A percentile compares a stretch with the other conserved stretches of the same genome.
phyloP scores from a whole-genome alignment of 179 eudicot species.

The Heliamphora pulchella region DNA sequence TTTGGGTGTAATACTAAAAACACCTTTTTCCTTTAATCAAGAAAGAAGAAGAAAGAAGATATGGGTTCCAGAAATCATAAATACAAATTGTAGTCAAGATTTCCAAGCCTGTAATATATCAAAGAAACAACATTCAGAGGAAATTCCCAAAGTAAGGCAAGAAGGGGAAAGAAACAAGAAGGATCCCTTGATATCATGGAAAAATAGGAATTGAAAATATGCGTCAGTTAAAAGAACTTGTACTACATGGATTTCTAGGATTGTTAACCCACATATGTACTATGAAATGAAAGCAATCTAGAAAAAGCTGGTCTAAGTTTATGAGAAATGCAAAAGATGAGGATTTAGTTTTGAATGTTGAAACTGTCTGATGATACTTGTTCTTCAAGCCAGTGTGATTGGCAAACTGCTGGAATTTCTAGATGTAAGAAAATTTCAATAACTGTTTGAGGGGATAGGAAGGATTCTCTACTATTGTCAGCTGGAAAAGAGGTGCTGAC shows the following conservation, averaged over 20 bases:
- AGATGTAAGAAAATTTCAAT: not conserved
- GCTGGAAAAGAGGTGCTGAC: constrained; percentile 11
- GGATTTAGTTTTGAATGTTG: not conserved
- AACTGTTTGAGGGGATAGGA: not conserved
- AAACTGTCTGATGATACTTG: constrained; percentile 2
- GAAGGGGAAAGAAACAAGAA: not conserved
- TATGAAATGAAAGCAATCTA: not conserved
- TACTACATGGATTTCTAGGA: not conserved
- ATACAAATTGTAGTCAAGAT: not conserved
- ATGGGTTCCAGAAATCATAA: not conserved
- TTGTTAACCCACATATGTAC: not conserved
- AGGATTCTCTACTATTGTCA: not conserved
- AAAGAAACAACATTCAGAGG: too few relatives aligned
- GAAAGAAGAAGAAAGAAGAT: not conserved
- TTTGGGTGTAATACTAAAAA: too few relatives aligned
- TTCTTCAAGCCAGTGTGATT: too few relatives aligned
- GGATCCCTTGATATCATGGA: not conserved
- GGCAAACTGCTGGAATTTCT: not conserved
- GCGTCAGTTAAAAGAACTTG: not conserved
- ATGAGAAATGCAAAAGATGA: not conserved
- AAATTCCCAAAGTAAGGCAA: not conserved
- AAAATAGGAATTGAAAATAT: not conserved
- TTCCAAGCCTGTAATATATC: too few relatives aligned
- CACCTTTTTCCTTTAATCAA: not conserved
- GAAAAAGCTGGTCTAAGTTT: not conserved